A percentile compares a stretch with the other conserved stretches of the same genome.
Evolutionary conservation across 805 yeast species (phyloP).

Genomic region (Zygosaccharomyces lentus): DNA sequence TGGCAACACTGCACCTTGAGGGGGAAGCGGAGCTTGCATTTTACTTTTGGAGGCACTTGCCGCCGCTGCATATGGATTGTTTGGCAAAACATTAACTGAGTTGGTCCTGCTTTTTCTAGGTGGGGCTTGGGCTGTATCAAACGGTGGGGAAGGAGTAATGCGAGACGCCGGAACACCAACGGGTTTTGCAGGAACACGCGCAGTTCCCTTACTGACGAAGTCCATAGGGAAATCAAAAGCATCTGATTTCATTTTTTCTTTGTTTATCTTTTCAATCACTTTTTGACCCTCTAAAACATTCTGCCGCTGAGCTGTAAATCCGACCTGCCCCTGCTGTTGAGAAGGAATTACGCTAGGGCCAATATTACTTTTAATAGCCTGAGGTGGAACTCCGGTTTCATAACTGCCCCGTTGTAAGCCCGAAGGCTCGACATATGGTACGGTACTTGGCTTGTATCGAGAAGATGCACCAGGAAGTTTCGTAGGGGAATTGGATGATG

Average conservation of each 20-base stretch:
- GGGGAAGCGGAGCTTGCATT: slow-evolving; percentile 3
- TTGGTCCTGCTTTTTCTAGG: slow-evolving; percentile 4
- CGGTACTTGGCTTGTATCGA: slow-evolving; percentile 2
- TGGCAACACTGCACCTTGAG: slow-evolving; percentile 14
- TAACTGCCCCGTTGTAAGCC: not conserved
- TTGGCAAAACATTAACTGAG: slow-evolving; percentile 13
- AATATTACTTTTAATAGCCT: not conserved
- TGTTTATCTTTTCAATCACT: slow-evolving; percentile 36
- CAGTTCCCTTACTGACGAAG: slow-evolving; percentile 41
- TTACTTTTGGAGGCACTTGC: slow-evolving; percentile 7
- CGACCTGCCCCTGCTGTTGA: slow-evolving; percentile 11
- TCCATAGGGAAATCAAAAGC: slow-evolving; percentile 72
- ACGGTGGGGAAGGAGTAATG: slow-evolving; percentile 9
- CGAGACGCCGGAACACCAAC: slow-evolving; percentile 33
- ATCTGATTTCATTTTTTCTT: slow-evolving; percentile 60
- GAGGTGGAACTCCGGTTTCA: slow-evolving; percentile 2
- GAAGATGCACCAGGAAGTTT: not conserved
- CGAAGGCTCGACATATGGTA: not conserved
- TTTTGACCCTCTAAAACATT: slow-evolving; percentile 13
- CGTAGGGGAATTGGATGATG: not conserved
- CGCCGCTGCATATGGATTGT: slow-evolving; percentile 6
- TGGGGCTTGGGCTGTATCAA: slow-evolving; percentile 2
- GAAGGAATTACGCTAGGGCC: slow-evolving; percentile 19
- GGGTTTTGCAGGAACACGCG: slow-evolving; percentile 38
- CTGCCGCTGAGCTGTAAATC: slow-evolving; percentile 1